Evolutionary conservation across 768 basidiomycete species (phyloP).

Genomic region (Suillus plorans): DNA sequence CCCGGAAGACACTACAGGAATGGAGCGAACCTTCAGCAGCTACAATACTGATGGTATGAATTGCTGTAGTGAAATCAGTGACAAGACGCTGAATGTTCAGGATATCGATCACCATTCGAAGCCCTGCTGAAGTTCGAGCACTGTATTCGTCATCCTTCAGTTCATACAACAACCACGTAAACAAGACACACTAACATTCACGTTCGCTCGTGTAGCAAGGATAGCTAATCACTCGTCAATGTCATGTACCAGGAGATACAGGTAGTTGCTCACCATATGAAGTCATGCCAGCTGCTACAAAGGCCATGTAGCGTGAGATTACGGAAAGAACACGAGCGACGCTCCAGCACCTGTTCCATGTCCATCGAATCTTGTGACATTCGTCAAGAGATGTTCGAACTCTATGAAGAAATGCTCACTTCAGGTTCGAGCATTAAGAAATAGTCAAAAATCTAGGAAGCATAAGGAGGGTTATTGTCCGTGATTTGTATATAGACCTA

Average conservation of each 20-base stretch:
- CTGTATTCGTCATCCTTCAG: background rate
- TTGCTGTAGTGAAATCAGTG: background rate
- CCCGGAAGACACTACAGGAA: background rate
- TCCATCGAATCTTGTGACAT: background rate
- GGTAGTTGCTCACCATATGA: constrained; percentile 5
- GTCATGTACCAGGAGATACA: background rate
- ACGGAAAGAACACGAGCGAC: constrained; percentile 2
- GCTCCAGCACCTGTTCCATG: constrained; percentile 8
- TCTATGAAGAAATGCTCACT: background rate
- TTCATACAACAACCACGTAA: background rate
- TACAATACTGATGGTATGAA: constrained; percentile 3
- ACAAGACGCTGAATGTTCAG: background rate
- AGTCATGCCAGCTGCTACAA: constrained; percentile 9
- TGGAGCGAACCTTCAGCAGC: background rate
- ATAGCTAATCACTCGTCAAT: background rate
- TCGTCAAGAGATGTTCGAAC: background rate
- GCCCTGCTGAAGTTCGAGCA: background rate
- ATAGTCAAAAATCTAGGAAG: background rate
- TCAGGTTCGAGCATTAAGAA: background rate
- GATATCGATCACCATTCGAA: background rate
- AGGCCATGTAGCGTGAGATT: constrained; percentile 8
- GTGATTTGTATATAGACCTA: background rate
- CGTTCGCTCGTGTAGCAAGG: background rate
- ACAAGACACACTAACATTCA: background rate
- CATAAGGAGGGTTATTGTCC: background rate